Percentiles rank a stretch among this genome's conserved stretches.
These are phyloP conservation scores for Trichomonascaceae sp. DNA, from an alignment of 1,139 yeast genomes.

Conservation along the genomic window DNA sequence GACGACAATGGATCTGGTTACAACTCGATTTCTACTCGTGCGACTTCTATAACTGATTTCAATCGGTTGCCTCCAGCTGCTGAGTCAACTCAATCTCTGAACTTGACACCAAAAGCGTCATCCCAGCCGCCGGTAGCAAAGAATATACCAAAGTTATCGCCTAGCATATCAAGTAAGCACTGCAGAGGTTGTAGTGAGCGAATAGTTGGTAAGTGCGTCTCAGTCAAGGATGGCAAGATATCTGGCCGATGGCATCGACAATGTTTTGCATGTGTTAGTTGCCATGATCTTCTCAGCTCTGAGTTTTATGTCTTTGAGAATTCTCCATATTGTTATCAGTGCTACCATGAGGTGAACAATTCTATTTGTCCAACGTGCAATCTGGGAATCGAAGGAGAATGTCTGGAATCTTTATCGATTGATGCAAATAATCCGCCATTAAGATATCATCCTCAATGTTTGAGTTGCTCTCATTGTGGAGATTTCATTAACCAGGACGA, in stretches of 20 bases:
- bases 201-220: slow-evolving; percentile 54
- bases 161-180: slow-evolving; percentile 13
- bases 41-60: slow-evolving; percentile 9
- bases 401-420: slow-evolving; percentile 52
- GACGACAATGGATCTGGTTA: slow-evolving; percentile 7
- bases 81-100: neutral
- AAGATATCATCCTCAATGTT: slow-evolving; percentile 31
- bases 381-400: slow-evolving; percentile 81
- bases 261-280: slow-evolving; percentile 72
- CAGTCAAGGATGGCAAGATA: slow-evolving; percentile 72
- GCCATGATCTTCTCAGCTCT: slow-evolving; percentile 37
- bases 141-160: neutral
- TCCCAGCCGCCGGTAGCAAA: neutral
- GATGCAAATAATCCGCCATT: slow-evolving; percentile 7
- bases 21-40: slow-evolving; percentile 13
- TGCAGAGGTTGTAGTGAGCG: slow-evolving; percentile 47
- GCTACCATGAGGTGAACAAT: slow-evolving; percentile 72
- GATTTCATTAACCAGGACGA: slow-evolving; percentile 25
- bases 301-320: slow-evolving; percentile 79
- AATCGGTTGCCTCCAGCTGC: neutral
- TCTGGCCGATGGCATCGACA: slow-evolving; percentile 93
- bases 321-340: slow-evolving; percentile 68
- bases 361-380: slow-evolving; percentile 70
- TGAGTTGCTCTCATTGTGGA: slow-evolving; percentile 30
- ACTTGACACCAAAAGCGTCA: neutral